Percentiles rank a stretch among this genome's conserved stretches.
phyloP scores from a whole-genome alignment of 371 early-diverging fungal species.

The Fennellomyces sp. region DNA sequence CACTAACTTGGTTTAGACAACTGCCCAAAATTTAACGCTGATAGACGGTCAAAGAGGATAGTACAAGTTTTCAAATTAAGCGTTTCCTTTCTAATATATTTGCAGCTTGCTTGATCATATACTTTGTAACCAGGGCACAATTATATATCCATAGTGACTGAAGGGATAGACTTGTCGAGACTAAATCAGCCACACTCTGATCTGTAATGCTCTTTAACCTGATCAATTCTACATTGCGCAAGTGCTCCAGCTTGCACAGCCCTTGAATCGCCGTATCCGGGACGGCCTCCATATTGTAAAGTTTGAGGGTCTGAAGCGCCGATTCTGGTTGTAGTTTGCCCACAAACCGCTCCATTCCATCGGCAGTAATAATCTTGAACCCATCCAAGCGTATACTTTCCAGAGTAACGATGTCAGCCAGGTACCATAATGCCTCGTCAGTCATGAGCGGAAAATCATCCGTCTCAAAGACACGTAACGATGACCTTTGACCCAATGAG shows the following conservation, averaged over 20 bases:
- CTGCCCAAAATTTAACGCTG: too few relatives aligned
- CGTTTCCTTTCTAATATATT: not conserved
- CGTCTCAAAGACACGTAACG: not conserved
- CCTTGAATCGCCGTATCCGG: not conserved
- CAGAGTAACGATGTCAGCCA: not conserved
- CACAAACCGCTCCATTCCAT: not conserved
- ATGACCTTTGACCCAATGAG: not conserved
- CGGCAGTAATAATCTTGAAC: not conserved
- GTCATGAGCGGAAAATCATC: not conserved
- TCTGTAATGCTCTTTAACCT: not conserved
- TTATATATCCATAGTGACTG: not conserved
- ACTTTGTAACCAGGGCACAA: not conserved
- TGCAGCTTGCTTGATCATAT: conserved; percentile 6
- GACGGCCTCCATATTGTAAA: not conserved
- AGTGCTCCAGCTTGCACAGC: not conserved
- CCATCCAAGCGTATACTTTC: not conserved
- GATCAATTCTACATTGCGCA: not conserved
- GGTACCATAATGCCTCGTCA: not conserved
- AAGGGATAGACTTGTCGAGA: not conserved
- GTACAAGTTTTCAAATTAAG: too few relatives aligned
- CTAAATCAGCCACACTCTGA: conserved; percentile 2
- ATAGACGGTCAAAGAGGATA: too few relatives aligned
- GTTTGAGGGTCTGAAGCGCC: not conserved
- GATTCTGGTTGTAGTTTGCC: not conserved
- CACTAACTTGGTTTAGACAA: too few relatives aligned